Evolutionary conservation across 2,329 filamentous ascomycete species (phyloP).

Genomic region (Sarocladiaceae sp.): DNA sequence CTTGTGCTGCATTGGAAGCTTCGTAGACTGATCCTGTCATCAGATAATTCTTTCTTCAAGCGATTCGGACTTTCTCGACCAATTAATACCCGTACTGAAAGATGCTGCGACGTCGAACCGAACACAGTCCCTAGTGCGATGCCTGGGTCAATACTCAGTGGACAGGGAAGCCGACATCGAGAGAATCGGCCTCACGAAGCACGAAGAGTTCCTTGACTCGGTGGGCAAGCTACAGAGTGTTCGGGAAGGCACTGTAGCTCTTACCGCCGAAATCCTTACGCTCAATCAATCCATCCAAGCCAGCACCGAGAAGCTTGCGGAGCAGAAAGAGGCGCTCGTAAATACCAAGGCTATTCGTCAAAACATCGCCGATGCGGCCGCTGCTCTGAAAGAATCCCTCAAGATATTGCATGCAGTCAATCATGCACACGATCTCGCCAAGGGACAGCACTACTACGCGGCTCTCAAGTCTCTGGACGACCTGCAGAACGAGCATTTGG

Average conservation of each 20-base stretch:
- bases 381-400: conserved; percentile 84
- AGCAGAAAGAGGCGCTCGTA: conserved; percentile 90
- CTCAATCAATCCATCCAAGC: conserved; percentile 93
- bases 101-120: conserved; percentile 77
- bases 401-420: conserved; percentile 92
- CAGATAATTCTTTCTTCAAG: conserved; percentile 91
- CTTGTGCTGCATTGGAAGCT: neutral
- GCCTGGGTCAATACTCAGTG: conserved; percentile 67
- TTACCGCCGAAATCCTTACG: conserved; percentile 87
- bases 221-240: conserved; percentile 93
- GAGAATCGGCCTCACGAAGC: conserved; percentile 88
- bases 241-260: conserved; percentile 79
- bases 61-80: conserved; percentile 91
- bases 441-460: conserved; percentile 84
- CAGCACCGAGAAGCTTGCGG: conserved; percentile 89
- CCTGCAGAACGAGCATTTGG: conserved; percentile 88
- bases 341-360: conserved; percentile 89
- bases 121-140: conserved; percentile 69
- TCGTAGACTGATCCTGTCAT: neutral
- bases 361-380: conserved; percentile 90
- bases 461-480: conserved; percentile 92
- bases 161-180: conserved; percentile 91
- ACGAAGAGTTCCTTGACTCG: conserved; percentile 92
- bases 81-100: conserved; percentile 89
- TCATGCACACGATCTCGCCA: conserved; percentile 85